Evolutionary conservation across 805 yeast genomes (phyloP), one percentile per base, ranked within the genome.

Genomic region (Starmerella khaoyaiensis): DNA sequence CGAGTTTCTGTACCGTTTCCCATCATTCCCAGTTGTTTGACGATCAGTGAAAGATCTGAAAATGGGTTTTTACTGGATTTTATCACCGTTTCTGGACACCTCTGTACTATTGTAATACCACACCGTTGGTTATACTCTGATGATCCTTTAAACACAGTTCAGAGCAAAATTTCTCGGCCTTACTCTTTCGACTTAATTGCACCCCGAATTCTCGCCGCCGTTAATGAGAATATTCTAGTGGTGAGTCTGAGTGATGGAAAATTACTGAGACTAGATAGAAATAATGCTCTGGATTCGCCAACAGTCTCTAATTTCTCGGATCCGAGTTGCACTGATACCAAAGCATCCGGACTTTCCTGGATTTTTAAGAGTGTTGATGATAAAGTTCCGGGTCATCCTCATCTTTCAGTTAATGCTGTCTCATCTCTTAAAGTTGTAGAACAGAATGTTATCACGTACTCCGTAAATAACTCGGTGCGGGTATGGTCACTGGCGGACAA

Each of bases 191-290:
- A 69, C 22, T 52, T 70, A 5, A 64, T 79, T 48, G 56, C 58
- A 18, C 83, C 87, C 1, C 69, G 71, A 29, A 56, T 65, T 16
- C 48, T 79, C 42, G 60, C 64, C 34, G 55, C 76, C 1, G 56
- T 74, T 12, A 65, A 70, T 22, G 44, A 59, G 0, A 49, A 52
- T 3, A 64, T 67, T 31, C 52, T 74, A 7, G 53, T 83, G 3
- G 72, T 78, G 0, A 64, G 82, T 4, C 61, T 84, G 33, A 65
- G 67, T 30, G 93, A 86, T 58, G 95, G 96, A 19, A 82, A 86
- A 1, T 54, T 84, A 28, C 58, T 82, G 34, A 44, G 40, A 34
- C 25, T 42, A 15, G 37, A 47, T 21, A 47, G 63, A 26, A 31
- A 47, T 6, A 16, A 40, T 15, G 45, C 58, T 9, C 54, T 64